Evolutionary conservation across 805 yeast genomes (phyloP), one percentile per base, ranked within the genome.

Genomic region (Kuraishia ogatae): DNA sequence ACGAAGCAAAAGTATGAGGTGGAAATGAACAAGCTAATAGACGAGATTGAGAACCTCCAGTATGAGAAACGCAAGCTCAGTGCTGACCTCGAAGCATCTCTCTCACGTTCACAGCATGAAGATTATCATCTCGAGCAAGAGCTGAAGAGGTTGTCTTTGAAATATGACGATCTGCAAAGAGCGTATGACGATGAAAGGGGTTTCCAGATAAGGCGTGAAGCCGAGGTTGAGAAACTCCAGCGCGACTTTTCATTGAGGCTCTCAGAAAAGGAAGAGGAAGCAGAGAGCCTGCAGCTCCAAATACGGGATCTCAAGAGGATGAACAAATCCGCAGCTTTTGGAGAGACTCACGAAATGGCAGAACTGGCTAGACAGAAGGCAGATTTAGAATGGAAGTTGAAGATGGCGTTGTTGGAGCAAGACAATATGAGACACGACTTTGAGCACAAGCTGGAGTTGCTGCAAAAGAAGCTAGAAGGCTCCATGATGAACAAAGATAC

Each of bases 301-400:
- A 54, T 77, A 35, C 61, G 71, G 24, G 71, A 70, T 1, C 55
- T 70, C 52, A 65, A 69, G 51, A 57, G 69, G 47, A 51, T 61
- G 2, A 62, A 61, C 17, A 64, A 68, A 35, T 52, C 60, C 19
- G 62, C 58, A 11, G 50, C 56, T 3, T 65, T 69, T 46, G 62
- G 62, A 39, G 66, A 71, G 49, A 73, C 70, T 51, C 71, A 71
- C 39, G 74, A 73, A 52, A 71, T 66, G 59, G 58, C 71, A 28
- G 71, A 70, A 43, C 57, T 74, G 39, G 47, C 71, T 56, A 73
- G 61, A 58, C 64, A 70, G 1, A 75, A 73, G 54, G 58, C 70
- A 2, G 65, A 65, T 5, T 68, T 71, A 55, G 81, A 78, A 54
- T 67, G 71, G 11, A 68, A 72, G 52, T 62, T 74, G 39, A 70